A percentile compares a stretch with the other conserved stretches of the same genome.
These are phyloP conservation scores for Penicillium sp. DNA, from an alignment of 2,329 filamentous ascomycete genomes.

Conservation along the genomic window DNA sequence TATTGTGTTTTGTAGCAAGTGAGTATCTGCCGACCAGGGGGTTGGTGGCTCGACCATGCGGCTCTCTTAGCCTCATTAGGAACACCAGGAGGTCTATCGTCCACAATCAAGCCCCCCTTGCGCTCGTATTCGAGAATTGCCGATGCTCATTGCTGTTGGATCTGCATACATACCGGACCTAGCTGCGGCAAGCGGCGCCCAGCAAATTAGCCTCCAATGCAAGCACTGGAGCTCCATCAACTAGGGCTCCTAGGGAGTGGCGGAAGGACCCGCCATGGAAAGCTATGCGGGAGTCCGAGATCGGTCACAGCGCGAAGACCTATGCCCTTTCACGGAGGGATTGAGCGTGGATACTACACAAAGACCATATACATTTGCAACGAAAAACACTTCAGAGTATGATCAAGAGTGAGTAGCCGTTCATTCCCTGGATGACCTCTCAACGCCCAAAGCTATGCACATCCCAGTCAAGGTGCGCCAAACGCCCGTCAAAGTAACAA, in stretches of 20 bases:
- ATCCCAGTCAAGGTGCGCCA: slow-evolving; percentile 22
- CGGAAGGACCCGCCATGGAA: background rate
- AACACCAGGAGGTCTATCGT: background rate
- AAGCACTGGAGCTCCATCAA: background rate
- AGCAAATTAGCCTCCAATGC: background rate
- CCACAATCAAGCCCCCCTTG: background rate
- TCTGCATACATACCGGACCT: background rate
- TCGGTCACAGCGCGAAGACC: background rate
- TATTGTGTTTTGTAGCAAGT: background rate
- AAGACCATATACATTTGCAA: background rate
- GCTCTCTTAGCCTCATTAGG: background rate
- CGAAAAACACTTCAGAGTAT: background rate
- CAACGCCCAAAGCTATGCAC: slow-evolving; percentile 37
- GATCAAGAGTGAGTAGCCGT: slow-evolving; percentile 11
- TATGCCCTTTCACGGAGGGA: background rate
- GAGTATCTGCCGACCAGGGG: background rate
- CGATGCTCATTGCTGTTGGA: background rate
- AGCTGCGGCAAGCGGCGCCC: background rate
- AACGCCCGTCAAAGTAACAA: slow-evolving; percentile 23
- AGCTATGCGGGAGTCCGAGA: background rate
- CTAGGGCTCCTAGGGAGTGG: background rate
- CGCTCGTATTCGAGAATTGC: slow-evolving; percentile 4
- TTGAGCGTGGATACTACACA: background rate
- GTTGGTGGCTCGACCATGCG: background rate
- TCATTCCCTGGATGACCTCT: slow-evolving; percentile 15